A percentile compares a stretch with the other conserved stretches of the same genome.
Evolutionary conservation across 345 rosid species (phyloP).

Genomic region (Bruguiera sexangula): DNA sequence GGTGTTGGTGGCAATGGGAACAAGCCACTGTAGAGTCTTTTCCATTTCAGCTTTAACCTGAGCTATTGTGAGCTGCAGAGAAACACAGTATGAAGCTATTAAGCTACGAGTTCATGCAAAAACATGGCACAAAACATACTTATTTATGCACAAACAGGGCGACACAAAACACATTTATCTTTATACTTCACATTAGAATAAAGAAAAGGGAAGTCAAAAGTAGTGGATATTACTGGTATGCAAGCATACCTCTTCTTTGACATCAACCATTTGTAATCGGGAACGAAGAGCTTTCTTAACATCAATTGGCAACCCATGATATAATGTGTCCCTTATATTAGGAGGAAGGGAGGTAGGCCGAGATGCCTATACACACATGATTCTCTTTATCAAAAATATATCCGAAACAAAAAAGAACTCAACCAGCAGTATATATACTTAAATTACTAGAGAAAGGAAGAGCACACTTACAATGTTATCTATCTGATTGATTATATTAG

Average conservation of each 20-base stretch:
- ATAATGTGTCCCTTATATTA: constrained; percentile 62
- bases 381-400: not conserved
- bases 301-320: constrained; percentile 53
- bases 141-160: not conserved
- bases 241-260: constrained; percentile 60
- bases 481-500: constrained; percentile 68
- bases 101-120: not conserved
- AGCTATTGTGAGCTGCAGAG: constrained; percentile 50
- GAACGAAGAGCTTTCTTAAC: constrained; percentile 66
- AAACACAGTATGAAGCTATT: constrained; percentile 15
- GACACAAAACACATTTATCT: constrained; percentile 3
- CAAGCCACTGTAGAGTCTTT: constrained; percentile 22
- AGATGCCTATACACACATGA: constrained; percentile 47
- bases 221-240: not conserved
- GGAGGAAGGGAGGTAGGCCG: constrained; percentile 70
- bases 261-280: constrained; percentile 42
- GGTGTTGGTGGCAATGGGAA: no score
- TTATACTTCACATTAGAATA: not conserved
- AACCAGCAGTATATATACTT: not conserved
- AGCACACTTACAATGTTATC: constrained; percentile 65
- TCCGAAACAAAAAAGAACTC: not conserved
- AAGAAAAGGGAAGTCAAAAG: not conserved
- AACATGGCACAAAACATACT: not conserved
- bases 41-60: constrained; percentile 82
- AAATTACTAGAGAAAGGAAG: not conserved